These are phyloP conservation scores for Danielia reshetovae DNA, from an alignment of 805 yeast genomes.

Conservation along the genomic window DNA sequence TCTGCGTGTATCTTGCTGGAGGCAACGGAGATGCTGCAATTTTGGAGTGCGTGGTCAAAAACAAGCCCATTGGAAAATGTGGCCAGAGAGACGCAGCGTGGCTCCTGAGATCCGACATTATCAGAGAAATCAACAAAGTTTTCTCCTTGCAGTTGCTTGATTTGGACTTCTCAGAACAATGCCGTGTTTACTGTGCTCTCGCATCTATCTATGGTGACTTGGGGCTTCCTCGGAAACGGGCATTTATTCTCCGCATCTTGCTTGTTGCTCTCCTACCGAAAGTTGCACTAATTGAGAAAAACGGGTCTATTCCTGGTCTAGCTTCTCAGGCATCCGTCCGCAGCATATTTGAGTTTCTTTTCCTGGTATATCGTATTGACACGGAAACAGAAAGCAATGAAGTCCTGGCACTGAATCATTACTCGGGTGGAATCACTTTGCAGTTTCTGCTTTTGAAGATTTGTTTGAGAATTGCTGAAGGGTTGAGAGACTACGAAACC, in stretches of 20 bases:
- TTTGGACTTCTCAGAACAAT: constrained; percentile 45
- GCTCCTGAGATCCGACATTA: constrained; percentile 39
- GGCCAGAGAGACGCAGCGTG: constrained; percentile 9
- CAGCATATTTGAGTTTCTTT: constrained; percentile 45
- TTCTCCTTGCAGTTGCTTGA: constrained; percentile 34
- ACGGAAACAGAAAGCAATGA: constrained; percentile 26
- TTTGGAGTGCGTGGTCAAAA: constrained; percentile 43
- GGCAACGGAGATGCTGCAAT: constrained; percentile 35
- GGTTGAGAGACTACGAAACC: constrained; percentile 40
- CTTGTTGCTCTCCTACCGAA: constrained; percentile 49
- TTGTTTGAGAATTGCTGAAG: constrained; percentile 51
- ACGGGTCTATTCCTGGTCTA: constrained; percentile 1
- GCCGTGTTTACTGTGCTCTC: constrained; percentile 60
- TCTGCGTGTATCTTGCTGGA: constrained; percentile 46
- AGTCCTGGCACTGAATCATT: constrained; percentile 18
- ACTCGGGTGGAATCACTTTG: constrained; percentile 48
- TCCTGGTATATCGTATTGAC: constrained; percentile 52
- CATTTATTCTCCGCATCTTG: constrained; percentile 65
- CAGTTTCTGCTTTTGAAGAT: constrained; percentile 54
- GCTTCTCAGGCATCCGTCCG: constrained; percentile 20
- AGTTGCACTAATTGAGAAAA: constrained; percentile 13
- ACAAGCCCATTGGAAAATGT: constrained; percentile 1
- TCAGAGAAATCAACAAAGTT: constrained; percentile 31
- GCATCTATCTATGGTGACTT: constrained; percentile 61
- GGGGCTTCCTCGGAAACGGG: constrained; percentile 61